A percentile compares a stretch with the other conserved stretches of the same genome.
These are phyloP conservation scores for Mucor irregularis DNA, from an alignment of 371 early-diverging fungal genomes.

Conservation along the genomic window DNA sequence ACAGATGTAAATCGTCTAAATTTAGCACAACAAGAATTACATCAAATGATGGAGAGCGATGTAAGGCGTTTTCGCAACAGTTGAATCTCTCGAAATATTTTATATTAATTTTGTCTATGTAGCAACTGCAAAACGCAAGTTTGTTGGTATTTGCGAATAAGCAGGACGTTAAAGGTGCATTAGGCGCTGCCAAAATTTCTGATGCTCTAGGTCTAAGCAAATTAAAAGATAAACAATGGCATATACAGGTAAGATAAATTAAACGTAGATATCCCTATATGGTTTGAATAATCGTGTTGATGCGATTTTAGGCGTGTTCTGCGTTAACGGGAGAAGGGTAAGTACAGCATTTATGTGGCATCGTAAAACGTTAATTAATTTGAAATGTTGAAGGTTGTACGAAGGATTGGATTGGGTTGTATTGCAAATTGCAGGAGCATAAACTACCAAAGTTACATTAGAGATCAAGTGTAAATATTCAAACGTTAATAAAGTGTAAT, in stretches of 20 bases:
- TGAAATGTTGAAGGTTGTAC: slow-evolving; percentile 48
- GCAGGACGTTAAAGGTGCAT: slow-evolving; percentile 69
- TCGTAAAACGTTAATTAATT: neutral
- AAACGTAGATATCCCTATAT: neutral
- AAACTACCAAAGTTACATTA: too few relatives aligned
- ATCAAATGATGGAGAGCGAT: slow-evolving; percentile 77
- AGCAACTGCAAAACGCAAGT: slow-evolving; percentile 64
- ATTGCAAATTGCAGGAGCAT: slow-evolving; percentile 42
- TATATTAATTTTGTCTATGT: neutral
- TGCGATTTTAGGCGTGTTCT: slow-evolving; percentile 66
- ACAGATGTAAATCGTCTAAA: slow-evolving; percentile 68
- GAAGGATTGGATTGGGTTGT: slow-evolving; percentile 80
- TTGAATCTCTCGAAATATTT: neutral
- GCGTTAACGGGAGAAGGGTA: slow-evolving; percentile 78
- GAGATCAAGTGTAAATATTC: too few relatives aligned
- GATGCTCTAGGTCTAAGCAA: slow-evolving; percentile 64
- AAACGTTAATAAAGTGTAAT: too few relatives aligned
- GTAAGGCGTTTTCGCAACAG: slow-evolving; percentile 34
- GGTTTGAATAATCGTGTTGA: too few relatives aligned
- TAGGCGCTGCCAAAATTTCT: slow-evolving; percentile 69
- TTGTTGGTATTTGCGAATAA: slow-evolving; percentile 75
- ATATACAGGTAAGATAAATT: slow-evolving; percentile 58
- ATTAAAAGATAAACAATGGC: slow-evolving; percentile 74
- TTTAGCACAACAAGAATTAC: slow-evolving; percentile 65
- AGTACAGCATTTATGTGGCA: neutral